Conservation (phyloP, 2,329 filamentous ascomycete genomes). For the Fusarium cyanostomum region DNA sequence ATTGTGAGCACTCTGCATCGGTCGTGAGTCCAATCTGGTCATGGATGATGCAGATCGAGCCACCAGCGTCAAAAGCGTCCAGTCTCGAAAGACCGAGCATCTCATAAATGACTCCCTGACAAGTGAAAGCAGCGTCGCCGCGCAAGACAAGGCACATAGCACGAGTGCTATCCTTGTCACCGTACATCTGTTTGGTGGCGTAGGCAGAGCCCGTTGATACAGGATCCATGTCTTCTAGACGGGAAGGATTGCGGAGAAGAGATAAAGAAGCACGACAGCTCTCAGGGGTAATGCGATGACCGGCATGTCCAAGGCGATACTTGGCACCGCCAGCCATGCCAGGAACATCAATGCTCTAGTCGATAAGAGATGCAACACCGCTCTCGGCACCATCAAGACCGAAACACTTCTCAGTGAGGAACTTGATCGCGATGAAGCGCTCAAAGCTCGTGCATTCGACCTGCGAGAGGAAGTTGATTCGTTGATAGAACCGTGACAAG, state of each 20-base stretch:
- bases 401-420: slow-evolving; percentile 99
- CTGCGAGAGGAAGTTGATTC: background rate
- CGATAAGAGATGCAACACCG: slow-evolving; percentile 98
- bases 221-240: slow-evolving; percentile 96
- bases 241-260: slow-evolving; percentile 96
- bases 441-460: slow-evolving; percentile 67
- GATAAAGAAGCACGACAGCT: slow-evolving; percentile 97
- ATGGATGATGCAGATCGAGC: slow-evolving; percentile 97
- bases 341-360: slow-evolving; percentile 90
- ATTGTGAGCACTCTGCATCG: slow-evolving; percentile 93
- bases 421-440: slow-evolving; percentile 91
- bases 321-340: slow-evolving; percentile 94
- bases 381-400: slow-evolving; percentile 97
- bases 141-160: slow-evolving; percentile 96
- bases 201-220: slow-evolving; percentile 96
- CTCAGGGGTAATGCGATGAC: slow-evolving; percentile 94
- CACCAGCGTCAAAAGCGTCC: slow-evolving; percentile 93
- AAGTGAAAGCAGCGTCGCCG: slow-evolving; percentile 96
- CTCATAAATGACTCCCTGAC: slow-evolving; percentile 96
- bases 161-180: slow-evolving; percentile 80
- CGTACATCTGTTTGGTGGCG: slow-evolving; percentile 97
- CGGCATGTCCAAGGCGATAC: slow-evolving; percentile 99
- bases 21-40: slow-evolving; percentile 99
- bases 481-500: background rate
- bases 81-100: slow-evolving; percentile 96